A percentile compares a stretch with the other conserved stretches of the same genome.
phyloP scores from a whole-genome alignment of 78 protist genomes.

The Polysphondylium violaceum region DNA sequence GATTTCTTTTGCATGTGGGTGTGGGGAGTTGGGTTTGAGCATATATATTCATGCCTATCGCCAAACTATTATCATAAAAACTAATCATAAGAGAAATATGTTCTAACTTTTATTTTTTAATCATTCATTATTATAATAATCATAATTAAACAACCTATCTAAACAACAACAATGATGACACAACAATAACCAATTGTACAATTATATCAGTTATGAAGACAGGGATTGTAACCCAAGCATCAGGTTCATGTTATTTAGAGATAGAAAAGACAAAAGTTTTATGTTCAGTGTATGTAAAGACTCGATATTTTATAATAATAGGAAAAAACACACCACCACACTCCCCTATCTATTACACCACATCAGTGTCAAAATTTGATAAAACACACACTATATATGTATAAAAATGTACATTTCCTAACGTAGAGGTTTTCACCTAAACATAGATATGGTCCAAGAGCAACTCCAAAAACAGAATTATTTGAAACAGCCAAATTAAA shows the following conservation, averaged over 20 bases:
- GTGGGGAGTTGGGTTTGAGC: too few species aligned
- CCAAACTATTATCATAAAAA: not conserved
- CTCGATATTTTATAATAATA: too few species aligned
- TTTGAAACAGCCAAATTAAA: constrained; percentile 81
- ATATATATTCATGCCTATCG: too few species aligned
- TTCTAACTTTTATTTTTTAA: too few species aligned
- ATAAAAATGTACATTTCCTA: too few species aligned
- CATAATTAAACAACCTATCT: not conserved
- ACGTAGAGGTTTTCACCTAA: too few species aligned
- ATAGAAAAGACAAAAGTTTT: constrained; percentile 86
- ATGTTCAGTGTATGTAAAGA: constrained; percentile 79
- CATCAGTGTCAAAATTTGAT: too few species aligned
- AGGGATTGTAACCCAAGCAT: constrained; percentile 80
- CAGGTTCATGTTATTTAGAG: constrained; percentile 91
- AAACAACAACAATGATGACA: not conserved
- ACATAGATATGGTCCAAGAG: constrained; percentile 85
- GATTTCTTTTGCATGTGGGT: too few species aligned
- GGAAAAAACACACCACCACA: too few species aligned
- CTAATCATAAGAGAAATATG: too few species aligned
- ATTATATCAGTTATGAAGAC: constrained; percentile 73
- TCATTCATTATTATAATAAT: not conserved
- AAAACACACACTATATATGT: not conserved
- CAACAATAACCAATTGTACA: not conserved
- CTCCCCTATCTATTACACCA: too few species aligned
- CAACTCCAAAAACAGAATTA: constrained; percentile 69